Evolutionary conservation across 2,329 filamentous ascomycete species (phyloP).

Genomic region (Pseudocercospora cruenta): DNA sequence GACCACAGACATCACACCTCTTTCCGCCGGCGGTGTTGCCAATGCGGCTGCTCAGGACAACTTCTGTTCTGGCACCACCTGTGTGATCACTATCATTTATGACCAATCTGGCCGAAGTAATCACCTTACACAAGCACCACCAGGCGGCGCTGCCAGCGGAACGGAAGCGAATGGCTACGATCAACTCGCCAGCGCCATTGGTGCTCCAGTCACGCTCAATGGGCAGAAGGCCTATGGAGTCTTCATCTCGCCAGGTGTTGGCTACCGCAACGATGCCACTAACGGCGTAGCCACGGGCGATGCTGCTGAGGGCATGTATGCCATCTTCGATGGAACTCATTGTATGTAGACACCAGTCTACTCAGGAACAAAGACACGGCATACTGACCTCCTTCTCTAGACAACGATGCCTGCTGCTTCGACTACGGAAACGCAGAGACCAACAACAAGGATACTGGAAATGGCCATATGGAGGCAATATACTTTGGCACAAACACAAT

Average conservation of each 20-base stretch:
- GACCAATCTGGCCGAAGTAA: constrained; percentile 67
- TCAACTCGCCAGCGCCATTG: constrained; percentile 62
- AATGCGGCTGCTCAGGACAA: constrained; percentile 62
- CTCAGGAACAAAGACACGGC: not conserved
- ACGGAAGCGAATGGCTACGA: constrained; percentile 62
- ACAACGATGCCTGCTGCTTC: constrained; percentile 59
- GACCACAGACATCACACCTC: constrained; percentile 54
- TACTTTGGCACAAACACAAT: constrained; percentile 62
- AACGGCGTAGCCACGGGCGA: constrained; percentile 60
- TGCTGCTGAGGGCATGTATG: constrained; percentile 62
- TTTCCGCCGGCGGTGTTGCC: constrained; percentile 64
- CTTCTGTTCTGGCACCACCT: constrained; percentile 65
- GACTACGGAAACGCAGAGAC: constrained; percentile 51
- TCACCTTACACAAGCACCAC: constrained; percentile 64
- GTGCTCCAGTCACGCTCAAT: constrained; percentile 61
- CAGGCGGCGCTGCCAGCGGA: constrained; percentile 58
- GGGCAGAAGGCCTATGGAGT: constrained; percentile 67
- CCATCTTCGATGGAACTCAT: constrained; percentile 62
- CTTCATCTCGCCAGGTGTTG: constrained; percentile 63
- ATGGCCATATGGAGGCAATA: constrained; percentile 70
- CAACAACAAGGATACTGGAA: constrained; percentile 53
- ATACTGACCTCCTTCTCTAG: not conserved
- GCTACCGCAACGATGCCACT: constrained; percentile 63
- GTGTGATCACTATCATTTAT: constrained; percentile 65
- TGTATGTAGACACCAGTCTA: constrained; percentile 32